Conservation (phyloP, 2,329 filamentous ascomycete species). For the Purpureocillium takamizusanense region DNA sequence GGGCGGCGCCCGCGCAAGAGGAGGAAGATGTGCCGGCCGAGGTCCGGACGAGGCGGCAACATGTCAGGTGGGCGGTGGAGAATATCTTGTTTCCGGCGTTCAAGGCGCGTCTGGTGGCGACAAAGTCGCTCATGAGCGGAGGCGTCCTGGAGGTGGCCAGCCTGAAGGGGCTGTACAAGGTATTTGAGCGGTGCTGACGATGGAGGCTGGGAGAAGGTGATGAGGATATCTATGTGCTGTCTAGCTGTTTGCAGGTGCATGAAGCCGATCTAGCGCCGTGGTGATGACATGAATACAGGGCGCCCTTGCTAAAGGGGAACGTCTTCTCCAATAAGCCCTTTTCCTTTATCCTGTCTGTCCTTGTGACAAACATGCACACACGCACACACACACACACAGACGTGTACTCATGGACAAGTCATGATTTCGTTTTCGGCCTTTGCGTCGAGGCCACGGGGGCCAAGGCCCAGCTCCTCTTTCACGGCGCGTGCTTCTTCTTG, state of each 20-base stretch:
- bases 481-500: slow-evolving; percentile 48
- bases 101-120: slow-evolving; percentile 73
- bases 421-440: too few species aligned
- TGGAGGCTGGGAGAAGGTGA: neutral
- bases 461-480: too few species aligned
- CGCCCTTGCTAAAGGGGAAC: neutral
- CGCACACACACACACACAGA: too few species aligned
- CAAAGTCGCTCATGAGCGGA: slow-evolving; percentile 63
- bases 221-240: neutral
- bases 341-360: neutral
- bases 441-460: too few species aligned
- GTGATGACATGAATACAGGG: too few species aligned
- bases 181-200: slow-evolving; percentile 83
- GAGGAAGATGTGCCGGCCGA: slow-evolving; percentile 38
- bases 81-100: slow-evolving; percentile 86
- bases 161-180: slow-evolving; percentile 83
- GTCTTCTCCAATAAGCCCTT: neutral
- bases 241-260: neutral
- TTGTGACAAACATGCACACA: neutral
- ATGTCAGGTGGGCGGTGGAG: slow-evolving; percentile 71
- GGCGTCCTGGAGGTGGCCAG: slow-evolving; percentile 80
- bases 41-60: slow-evolving; percentile 49
- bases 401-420: too few species aligned
- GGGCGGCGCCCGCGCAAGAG: slow-evolving; percentile 20
- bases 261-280: neutral